A percentile compares a stretch with the other conserved stretches of the same genome.
Evolutionary conservation across 306 rosid genomes (phyloP).

Genomic region (Fagus crenata): DNA sequence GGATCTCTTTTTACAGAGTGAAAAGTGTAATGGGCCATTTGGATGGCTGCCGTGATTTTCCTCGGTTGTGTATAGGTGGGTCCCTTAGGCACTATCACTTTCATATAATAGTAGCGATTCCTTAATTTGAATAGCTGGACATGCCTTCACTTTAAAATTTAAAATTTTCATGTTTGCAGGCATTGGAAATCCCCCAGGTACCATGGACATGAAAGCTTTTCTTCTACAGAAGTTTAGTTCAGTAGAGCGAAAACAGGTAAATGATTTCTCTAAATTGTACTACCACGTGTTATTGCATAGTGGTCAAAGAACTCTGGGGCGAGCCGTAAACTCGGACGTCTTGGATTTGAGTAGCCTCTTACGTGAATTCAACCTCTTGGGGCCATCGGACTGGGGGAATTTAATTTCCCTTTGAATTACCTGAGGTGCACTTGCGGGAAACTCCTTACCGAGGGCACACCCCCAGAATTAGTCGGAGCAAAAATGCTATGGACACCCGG

Average conservation of each 20-base stretch:
- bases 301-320: no score
- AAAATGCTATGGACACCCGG: no score
- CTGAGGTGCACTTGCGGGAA: no score
- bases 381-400: no score
- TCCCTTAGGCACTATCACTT: conserved; percentile 22
- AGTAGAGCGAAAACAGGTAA: conserved; percentile 70
- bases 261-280: conserved; percentile 3
- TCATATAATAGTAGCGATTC: neutral
- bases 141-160: neutral
- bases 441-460: no score
- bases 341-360: no score
- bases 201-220: conserved; percentile 82
- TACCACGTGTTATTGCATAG: neutral
- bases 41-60: conserved; percentile 79
- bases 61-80: conserved; percentile 82
- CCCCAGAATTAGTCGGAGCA: no score
- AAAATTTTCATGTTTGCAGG: conserved; percentile 46
- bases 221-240: conserved; percentile 80
- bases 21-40: conserved; percentile 81
- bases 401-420: no score
- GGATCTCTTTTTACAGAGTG: conserved; percentile 53
- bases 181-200: conserved; percentile 84
- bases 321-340: no score
- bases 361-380: no score
- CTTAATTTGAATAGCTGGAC: conserved; percentile 5